Conservation (phyloP, 2,329 filamentous ascomycete species). For the Nemania bipapillata region DNA sequence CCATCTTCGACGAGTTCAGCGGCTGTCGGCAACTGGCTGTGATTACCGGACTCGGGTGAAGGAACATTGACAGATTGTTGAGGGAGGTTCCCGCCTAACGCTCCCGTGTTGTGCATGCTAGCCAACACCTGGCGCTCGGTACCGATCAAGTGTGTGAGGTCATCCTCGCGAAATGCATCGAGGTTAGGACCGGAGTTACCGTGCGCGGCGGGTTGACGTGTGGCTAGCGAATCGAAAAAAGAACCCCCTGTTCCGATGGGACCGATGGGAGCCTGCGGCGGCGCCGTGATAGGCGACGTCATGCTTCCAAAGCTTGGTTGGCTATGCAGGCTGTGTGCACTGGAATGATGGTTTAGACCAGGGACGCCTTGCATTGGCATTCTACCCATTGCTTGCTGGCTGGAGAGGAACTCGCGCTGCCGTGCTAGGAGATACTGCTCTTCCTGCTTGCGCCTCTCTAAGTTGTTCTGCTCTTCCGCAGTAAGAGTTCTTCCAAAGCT, state of each 20-base stretch:
- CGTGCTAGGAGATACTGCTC: constrained; percentile 97
- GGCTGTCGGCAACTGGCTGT: constrained; percentile 61
- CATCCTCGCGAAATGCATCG: constrained; percentile 75
- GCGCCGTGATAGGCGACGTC: constrained; percentile 78
- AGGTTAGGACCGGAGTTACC: constrained; percentile 59
- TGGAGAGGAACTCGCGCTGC: constrained; percentile 90
- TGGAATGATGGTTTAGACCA: constrained; percentile 87
- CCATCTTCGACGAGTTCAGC: constrained; percentile 65
- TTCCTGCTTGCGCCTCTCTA: constrained; percentile 96
- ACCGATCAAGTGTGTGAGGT: constrained; percentile 72
- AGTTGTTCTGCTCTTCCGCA: constrained; percentile 95
- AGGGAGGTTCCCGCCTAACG: constrained; percentile 50
- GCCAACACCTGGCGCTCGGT: constrained; percentile 66
- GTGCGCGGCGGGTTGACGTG: constrained; percentile 54
- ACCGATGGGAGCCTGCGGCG: constrained; percentile 64
- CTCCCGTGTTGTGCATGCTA: constrained; percentile 53
- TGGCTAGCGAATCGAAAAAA: constrained; percentile 73
- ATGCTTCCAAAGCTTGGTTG: constrained; percentile 97
- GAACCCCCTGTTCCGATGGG: constrained; percentile 70
- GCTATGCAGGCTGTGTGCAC: constrained; percentile 93
- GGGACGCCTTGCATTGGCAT: constrained; percentile 71
- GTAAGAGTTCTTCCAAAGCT: constrained; percentile 96
- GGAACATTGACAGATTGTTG: constrained; percentile 56
- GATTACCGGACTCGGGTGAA: constrained; percentile 54
- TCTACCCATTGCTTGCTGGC: constrained; percentile 82